phyloP scores from a whole-genome alignment of 176 grass and related monocot species.

The Rhynchospora tenuis region DNA sequence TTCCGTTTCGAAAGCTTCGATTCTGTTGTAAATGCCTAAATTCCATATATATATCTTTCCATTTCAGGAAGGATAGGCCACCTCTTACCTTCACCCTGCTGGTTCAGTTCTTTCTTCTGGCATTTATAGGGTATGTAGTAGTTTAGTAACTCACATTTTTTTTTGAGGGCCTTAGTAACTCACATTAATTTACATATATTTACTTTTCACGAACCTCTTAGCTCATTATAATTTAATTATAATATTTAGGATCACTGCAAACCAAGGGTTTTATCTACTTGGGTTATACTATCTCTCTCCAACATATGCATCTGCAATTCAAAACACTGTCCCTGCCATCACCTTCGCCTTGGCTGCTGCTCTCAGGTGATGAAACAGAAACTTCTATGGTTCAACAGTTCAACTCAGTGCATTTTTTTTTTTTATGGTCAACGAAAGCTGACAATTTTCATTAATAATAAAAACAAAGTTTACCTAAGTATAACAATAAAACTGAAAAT shows the following conservation, averaged over 20 bases:
- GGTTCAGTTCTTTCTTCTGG: slow-evolving; percentile 82
- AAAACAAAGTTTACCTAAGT: too few relatives aligned
- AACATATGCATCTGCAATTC: slow-evolving; percentile 93
- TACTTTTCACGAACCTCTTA: neutral
- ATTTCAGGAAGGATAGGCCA: slow-evolving; percentile 77
- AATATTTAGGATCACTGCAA: slow-evolving; percentile 71
- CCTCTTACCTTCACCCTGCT: slow-evolving; percentile 78
- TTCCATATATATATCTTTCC: neutral
- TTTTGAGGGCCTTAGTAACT: too few relatives aligned
- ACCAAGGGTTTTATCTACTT: slow-evolving; percentile 96
- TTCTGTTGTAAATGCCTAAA: neutral
- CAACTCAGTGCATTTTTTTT: neutral
- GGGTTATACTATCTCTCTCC: slow-evolving; percentile 83
- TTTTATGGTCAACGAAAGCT: too few relatives aligned
- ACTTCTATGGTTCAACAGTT: neutral
- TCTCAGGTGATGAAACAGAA: slow-evolving; percentile 35
- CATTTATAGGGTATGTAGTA: slow-evolving; percentile 55
- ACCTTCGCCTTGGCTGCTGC: slow-evolving; percentile 73
- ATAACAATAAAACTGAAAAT: too few relatives aligned
- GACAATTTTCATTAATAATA: too few relatives aligned
- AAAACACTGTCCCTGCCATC: slow-evolving; percentile 80
- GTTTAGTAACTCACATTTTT: neutral
- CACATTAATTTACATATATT: neutral
- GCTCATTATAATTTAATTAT: neutral
- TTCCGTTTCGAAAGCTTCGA: neutral